Conservation (phyloP, 2,329 filamentous ascomycete genomes). For the Hymenoscyphus albidus region DNA sequence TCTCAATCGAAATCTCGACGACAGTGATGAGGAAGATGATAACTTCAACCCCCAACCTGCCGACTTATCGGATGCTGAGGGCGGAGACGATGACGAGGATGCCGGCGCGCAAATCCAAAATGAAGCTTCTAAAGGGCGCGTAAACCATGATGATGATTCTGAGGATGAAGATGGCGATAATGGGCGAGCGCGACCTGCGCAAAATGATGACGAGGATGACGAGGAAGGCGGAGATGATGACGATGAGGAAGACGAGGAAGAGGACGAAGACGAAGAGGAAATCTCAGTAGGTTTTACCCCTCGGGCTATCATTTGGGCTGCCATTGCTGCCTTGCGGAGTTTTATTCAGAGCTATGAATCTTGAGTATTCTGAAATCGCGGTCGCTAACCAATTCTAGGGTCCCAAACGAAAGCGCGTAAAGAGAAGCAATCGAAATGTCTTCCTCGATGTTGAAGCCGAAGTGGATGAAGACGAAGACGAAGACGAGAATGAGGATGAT, state of each 20-base stretch:
- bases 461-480: slow-evolving; percentile 90
- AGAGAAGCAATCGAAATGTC: slow-evolving; percentile 69
- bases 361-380: neutral
- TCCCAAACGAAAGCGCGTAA: slow-evolving; percentile 71
- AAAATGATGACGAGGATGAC: slow-evolving; percentile 42
- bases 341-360: too few relatives aligned
- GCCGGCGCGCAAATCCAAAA: slow-evolving; percentile 28
- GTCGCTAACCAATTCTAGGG: slow-evolving; percentile 42
- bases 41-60: slow-evolving; percentile 84
- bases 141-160: slow-evolving; percentile 43
- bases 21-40: slow-evolving; percentile 67
- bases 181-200: slow-evolving; percentile 12
- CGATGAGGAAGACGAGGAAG: slow-evolving; percentile 50
- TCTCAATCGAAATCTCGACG: slow-evolving; percentile 38
- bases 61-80: slow-evolving; percentile 69
- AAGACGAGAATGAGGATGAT: slow-evolving; percentile 83
- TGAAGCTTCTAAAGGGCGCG: slow-evolving; percentile 31
- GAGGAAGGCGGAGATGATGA: slow-evolving; percentile 41
- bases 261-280: slow-evolving; percentile 64
- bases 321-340: neutral
- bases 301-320: neutral
- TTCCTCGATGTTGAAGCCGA: slow-evolving; percentile 99
- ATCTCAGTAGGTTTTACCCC: slow-evolving; percentile 39
- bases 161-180: slow-evolving; percentile 35
- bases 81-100: slow-evolving; percentile 34